Percentiles rank a stretch among this genome's conserved stretches.
Evolutionary conservation across 305 asterid genomes (phyloP).

Genomic region (Rubia occidens): DNA sequence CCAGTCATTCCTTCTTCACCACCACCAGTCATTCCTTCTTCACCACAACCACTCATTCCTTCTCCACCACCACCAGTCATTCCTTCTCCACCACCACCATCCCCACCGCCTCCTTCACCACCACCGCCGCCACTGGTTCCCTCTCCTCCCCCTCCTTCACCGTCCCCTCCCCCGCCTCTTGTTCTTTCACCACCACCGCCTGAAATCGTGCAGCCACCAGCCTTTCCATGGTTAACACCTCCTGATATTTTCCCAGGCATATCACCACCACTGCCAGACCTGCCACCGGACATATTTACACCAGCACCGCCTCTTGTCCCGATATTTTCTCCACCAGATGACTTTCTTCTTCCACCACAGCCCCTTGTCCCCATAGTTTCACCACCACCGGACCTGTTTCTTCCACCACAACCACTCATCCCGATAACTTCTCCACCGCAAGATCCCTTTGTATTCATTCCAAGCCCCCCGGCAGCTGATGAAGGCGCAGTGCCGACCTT

Average conservation of each 20-base stretch:
- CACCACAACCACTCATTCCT: conserved; percentile 19
- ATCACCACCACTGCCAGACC: conserved; percentile 32
- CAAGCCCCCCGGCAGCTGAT: conserved; percentile 17
- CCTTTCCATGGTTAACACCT: conserved; percentile 40
- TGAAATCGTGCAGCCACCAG: conserved; percentile 20
- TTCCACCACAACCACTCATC: conserved; percentile 35
- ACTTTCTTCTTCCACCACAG: conserved; percentile 31
- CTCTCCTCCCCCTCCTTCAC: not conserved
- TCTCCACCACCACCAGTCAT: conserved; percentile 20
- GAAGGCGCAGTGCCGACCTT: conserved; percentile 9
- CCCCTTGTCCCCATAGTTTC: conserved; percentile 23
- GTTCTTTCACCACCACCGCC: conserved; percentile 14
- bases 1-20: conserved; percentile 29
- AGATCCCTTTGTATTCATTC: conserved; percentile 19
- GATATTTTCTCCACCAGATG: conserved; percentile 34
- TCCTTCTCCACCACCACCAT: conserved; percentile 12
- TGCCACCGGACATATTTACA: conserved; percentile 25
- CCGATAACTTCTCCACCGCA: conserved; percentile 31
- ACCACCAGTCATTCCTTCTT: conserved; percentile 13
- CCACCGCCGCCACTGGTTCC: conserved; percentile 10
- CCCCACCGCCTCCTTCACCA: conserved; percentile 9
- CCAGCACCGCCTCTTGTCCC: conserved; percentile 36
- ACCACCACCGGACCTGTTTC: conserved; percentile 32
- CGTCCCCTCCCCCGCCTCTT: conserved; percentile 8
- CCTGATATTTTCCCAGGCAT: conserved; percentile 25